Evolutionary conservation across 345 rosid species (phyloP), one percentile per base, ranked within the genome.

Genomic region (Angophora floribunda): DNA sequence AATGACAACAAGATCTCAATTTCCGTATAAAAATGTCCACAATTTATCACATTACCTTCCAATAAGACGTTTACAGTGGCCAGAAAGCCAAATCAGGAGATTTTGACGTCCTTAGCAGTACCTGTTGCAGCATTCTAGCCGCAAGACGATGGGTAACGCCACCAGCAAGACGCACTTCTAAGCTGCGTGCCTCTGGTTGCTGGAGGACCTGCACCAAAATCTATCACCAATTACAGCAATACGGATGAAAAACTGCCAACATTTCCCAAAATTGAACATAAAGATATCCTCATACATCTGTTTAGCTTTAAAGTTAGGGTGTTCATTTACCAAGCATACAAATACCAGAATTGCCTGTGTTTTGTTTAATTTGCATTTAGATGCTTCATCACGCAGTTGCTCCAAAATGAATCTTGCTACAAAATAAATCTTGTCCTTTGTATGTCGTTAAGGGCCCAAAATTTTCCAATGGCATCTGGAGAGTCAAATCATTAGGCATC

Each of bases 101-200:
- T 78, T 92, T 87, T 45, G 94, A 52, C 50, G 95, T 93, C 51
- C 87, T 88, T 88, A 93, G 95, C 30, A 97, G 97, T 70, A 97
- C 89, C 92, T 96, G 99, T 87, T 96, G 99, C 90, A 97, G 93
- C 88, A 97, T 91, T 55, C 99, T 92, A 44, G 99, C 99, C 17
- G 98, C 97, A 59, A 97, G 93, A 52, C 99, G 99, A 85, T 93
- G 99, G 87, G 94, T 94, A 86, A 96, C 93, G 89, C 99, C 99
- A 50, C 97, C 94, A 53, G 94, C 92, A 79, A 97, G 95, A 51
- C 96, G 96, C 53, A 94, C 95, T 59, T 98, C 99, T 2, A 97
- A 93, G 91, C 87, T 92, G n/a, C 95, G 95, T 75, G 91, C 99
- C 91, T 96, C 99, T 3, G 95, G 97, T 92, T 96, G 97, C 92